phyloP scores from a whole-genome alignment of 2,329 filamentous ascomycete species.

The Phyllosticta citrichinensis region DNA sequence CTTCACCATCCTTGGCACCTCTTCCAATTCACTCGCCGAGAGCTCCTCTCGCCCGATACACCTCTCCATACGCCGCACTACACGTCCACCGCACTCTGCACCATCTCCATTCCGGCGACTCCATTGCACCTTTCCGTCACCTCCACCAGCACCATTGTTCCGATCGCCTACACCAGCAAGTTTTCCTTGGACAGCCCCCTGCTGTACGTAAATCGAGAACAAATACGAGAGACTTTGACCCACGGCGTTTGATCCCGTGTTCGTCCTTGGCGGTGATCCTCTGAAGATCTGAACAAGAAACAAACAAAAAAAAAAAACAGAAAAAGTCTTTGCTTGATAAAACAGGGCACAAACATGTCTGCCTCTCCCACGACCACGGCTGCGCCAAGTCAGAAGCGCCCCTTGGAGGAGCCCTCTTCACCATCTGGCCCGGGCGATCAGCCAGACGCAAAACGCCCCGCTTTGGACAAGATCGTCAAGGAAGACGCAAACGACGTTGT shows the following conservation, averaged over 20 bases:
- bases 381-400: constrained; percentile 71
- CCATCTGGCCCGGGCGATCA: constrained; percentile 85
- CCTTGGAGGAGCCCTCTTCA: constrained; percentile 92
- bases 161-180: constrained; percentile 47
- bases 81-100: constrained; percentile 13
- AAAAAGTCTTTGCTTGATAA: constrained; percentile 10
- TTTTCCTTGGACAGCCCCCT: constrained; percentile 78
- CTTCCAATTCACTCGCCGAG: constrained; percentile 7
- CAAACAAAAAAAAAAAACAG: constrained; percentile 17
- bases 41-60: constrained; percentile 11
- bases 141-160: constrained; percentile 18
- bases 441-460: constrained; percentile 92
- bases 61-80: constrained; percentile 21
- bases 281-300: constrained; percentile 21
- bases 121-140: background rate
- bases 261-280: constrained; percentile 13
- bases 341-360: constrained; percentile 27
- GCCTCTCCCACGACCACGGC: constrained; percentile 36
- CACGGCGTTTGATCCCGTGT: constrained; percentile 4
- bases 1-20: constrained; percentile 8
- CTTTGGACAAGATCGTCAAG: constrained; percentile 82
- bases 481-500: constrained; percentile 24
- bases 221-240: constrained; percentile 9
- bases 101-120: constrained; percentile 7
- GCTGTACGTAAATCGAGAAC: constrained; percentile 51